These are phyloP conservation scores for Plasmodium coatneyi DNA, from an alignment of 169 alveolate species.

Conservation along the genomic window DNA sequence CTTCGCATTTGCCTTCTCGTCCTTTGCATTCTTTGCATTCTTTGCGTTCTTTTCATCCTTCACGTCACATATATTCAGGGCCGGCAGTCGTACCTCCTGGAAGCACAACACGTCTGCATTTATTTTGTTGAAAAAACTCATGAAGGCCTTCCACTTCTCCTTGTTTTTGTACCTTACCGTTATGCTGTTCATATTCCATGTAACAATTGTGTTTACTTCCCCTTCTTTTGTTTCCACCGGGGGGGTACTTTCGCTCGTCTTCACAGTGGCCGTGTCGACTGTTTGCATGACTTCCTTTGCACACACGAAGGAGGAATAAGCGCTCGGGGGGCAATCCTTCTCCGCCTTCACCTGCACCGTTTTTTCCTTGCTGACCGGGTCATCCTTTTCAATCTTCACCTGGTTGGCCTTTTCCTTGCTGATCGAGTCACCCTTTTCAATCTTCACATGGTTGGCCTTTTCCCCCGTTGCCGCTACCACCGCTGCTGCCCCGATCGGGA, in stretches of 20 bases:
- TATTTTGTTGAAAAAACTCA: conserved; percentile 23
- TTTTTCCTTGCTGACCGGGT: neutral
- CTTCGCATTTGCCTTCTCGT: too few species aligned
- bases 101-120: conserved; percentile 67
- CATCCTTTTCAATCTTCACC: neutral
- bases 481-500: neutral
- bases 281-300: neutral
- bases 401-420: neutral
- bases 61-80: neutral
- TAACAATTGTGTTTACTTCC: conserved; percentile 20
- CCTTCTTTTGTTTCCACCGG: neutral
- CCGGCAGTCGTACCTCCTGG: conserved; percentile 68
- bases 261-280: neutral
- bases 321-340: neutral
- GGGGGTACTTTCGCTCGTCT: neutral
- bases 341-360: neutral
- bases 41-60: too few species aligned
- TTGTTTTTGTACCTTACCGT: conserved; percentile 59
- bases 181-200: conserved; percentile 73
- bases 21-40: too few species aligned
- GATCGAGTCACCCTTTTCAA: neutral
- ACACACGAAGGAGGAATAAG: neutral
- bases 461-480: neutral
- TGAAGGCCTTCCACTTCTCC: conserved; percentile 44
- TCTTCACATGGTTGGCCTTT: neutral